Percentiles rank a stretch among this genome's conserved stretches.
These are phyloP conservation scores for Talaromyces adpressus DNA, from an alignment of 495 filamentous ascomycete species.

Conservation along the genomic window DNA sequence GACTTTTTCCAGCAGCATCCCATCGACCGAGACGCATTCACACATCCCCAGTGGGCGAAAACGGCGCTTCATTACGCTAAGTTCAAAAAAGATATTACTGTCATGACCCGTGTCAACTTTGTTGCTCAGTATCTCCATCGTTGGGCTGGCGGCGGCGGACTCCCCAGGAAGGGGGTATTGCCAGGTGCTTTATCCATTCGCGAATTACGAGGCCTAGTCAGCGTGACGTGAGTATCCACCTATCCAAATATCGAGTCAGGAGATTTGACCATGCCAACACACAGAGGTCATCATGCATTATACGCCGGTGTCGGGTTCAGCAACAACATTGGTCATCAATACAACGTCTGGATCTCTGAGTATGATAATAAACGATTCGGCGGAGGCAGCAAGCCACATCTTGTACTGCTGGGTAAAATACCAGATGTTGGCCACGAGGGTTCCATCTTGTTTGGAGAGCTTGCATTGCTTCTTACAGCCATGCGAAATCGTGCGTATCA, in stretches of 20 bases:
- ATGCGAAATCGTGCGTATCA: conserved; percentile 7
- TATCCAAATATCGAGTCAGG: background rate
- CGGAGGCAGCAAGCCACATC: background rate
- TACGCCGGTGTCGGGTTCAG: background rate
- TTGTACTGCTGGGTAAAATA: background rate
- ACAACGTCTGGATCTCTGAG: background rate
- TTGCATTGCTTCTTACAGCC: background rate
- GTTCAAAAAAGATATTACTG: background rate
- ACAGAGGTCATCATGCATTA: background rate
- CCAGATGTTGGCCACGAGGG: background rate
- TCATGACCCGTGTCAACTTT: background rate
- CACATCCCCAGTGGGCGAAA: background rate
- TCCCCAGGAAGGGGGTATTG: background rate
- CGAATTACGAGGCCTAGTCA: background rate
- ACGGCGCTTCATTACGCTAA: background rate
- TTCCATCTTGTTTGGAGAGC: background rate
- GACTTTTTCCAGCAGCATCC: background rate
- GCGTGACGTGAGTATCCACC: background rate
- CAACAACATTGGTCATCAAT: background rate
- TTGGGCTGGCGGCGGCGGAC: background rate
- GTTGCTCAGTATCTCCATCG: background rate
- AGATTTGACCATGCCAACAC: background rate
- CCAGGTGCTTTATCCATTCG: background rate
- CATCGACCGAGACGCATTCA: background rate
- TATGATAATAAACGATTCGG: background rate